Conservation (phyloP, 495 filamentous ascomycete species). For the Astrocystis sublimbata region DNA sequence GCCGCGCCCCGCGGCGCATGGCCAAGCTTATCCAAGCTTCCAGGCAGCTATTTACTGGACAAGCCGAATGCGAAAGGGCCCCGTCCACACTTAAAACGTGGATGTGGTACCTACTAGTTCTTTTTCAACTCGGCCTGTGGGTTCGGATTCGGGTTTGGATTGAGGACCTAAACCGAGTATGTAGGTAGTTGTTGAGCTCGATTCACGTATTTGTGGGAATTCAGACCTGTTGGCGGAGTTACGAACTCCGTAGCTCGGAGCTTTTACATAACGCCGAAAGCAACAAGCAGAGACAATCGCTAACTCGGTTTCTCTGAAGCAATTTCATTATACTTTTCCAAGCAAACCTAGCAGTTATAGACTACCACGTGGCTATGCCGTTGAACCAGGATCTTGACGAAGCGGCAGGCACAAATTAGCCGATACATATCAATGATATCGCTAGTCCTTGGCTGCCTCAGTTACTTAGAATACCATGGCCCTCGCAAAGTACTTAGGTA, state of each 20-base stretch:
- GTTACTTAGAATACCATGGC: background rate
- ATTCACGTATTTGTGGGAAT: background rate
- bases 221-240: background rate
- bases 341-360: too few species aligned
- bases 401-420: background rate
- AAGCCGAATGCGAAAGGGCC: constrained; percentile 1
- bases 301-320: background rate
- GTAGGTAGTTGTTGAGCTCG: background rate
- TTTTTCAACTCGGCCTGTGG: background rate
- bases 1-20: background rate
- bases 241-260: background rate
- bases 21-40: too few species aligned
- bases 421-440: background rate
- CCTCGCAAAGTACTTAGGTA: background rate
- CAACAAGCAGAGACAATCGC: background rate
- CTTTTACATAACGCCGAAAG: background rate
- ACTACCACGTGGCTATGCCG: background rate
- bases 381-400: background rate
- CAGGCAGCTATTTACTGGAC: too few species aligned
- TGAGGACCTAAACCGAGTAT: too few species aligned
- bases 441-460: background rate
- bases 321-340: background rate
- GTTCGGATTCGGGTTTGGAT: background rate
- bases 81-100: background rate
- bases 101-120: background rate